Evolutionary conservation across 306 rosid genomes (phyloP), one percentile per base, ranked within the genome.

Genomic region (Myrica gale): DNA sequence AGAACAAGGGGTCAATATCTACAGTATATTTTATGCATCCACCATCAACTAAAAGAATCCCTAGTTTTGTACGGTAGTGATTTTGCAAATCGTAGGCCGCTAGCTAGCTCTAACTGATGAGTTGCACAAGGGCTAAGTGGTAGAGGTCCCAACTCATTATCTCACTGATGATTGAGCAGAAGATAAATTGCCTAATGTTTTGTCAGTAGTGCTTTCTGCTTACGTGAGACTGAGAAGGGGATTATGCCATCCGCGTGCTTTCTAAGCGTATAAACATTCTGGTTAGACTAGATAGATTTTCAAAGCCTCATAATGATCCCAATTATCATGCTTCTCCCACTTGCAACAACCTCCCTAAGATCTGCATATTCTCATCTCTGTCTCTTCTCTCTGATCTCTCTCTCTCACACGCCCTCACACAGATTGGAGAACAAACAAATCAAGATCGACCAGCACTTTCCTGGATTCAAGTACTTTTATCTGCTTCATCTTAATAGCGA

Each of bases 231-330:
- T 82, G 90, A 84, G 79, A 23, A 12, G 62, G 69, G 51, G 68
- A 4, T 52, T 16, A 63, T 17, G 73, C 52, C 66, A 75, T 72
- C 84, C 89, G 94, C 94, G 81, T 89, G 94, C 93, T 78, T 41
- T 56, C 7, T 26, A 81, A 42, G 74, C 71, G 60, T 41, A 75
- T 70, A 80, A 65, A 61, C 48, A 54, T 79, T 32, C 17, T 65
- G 56, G 32, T 77, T 65, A 80, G 58, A 78, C 52, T 68, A 48
- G 48, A 32, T 56, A 61, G 55, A 87, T 73, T 61, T 87, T 85
- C 90, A 80, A 32, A 84, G 71, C 79, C 82, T 16, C 72, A 39
- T 78, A 82, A 89, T 87, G 79, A 89, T 87, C 82, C 68, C 79
- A 55, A 69, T 48, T 73, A 87, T 85, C 81, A 85, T 42, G 37